phyloP scores from a whole-genome alignment of 805 yeast genomes.

The Saturnispora hagleri region DNA sequence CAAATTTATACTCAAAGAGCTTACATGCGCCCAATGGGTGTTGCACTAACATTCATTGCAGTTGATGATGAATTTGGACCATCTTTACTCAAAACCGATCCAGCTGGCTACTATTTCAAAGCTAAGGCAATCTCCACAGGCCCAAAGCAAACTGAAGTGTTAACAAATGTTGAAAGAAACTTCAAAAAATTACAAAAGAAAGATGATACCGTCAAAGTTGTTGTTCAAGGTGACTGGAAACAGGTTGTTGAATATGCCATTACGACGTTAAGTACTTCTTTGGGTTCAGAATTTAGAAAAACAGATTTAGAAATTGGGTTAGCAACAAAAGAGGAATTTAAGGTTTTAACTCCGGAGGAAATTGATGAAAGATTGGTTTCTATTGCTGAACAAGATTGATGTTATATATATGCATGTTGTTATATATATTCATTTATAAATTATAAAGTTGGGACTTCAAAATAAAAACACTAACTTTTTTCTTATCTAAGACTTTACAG shows the following conservation, averaged over 20 bases:
- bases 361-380: conserved; percentile 90
- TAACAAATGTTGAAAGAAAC: conserved; percentile 81
- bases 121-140: conserved; percentile 92
- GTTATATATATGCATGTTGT: neutral
- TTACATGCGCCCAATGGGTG: conserved; percentile 97
- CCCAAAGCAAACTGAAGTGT: conserved; percentile 94
- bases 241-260: conserved; percentile 85
- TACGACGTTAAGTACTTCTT: conserved; percentile 71
- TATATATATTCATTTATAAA: neutral
- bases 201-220: conserved; percentile 25
- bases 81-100: conserved; percentile 84
- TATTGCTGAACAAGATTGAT: conserved; percentile 90
- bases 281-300: conserved; percentile 90
- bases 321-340: conserved; percentile 64
- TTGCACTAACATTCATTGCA: conserved; percentile 78
- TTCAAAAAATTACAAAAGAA: conserved; percentile 50
- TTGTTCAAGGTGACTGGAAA: conserved; percentile 76
- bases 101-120: conserved; percentile 92
- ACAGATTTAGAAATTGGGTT: conserved; percentile 91
- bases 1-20: conserved; percentile 97
- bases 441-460: neutral
- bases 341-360: conserved; percentile 69
- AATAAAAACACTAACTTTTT: neutral
- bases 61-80: conserved; percentile 91
- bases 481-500: neutral